Conservation (phyloP, 257 asterid species). For the Capsicum rhomboideum region DNA sequence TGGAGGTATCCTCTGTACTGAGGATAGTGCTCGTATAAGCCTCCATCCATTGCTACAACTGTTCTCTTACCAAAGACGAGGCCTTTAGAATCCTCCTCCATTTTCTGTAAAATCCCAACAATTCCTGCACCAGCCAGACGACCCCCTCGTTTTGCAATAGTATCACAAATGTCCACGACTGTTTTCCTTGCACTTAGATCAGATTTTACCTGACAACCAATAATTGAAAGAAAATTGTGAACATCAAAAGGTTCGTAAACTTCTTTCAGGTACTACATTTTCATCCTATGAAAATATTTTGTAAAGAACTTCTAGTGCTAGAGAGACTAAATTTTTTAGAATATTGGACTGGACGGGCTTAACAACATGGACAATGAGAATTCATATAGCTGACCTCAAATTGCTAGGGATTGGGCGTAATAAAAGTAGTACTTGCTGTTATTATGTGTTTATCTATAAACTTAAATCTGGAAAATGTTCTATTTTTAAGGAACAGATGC, state of each 20-base stretch:
- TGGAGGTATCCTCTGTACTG: conserved; percentile 55
- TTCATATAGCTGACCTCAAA: background rate
- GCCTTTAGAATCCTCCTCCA: conserved; percentile 59
- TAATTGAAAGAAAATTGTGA: background rate
- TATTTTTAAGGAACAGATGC: background rate
- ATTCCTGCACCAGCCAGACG: conserved; percentile 80
- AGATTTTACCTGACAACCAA: conserved; percentile 28
- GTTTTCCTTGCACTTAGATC: conserved; percentile 32
- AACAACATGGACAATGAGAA: background rate
- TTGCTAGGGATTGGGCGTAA: background rate
- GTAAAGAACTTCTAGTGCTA: background rate
- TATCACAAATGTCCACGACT: conserved; percentile 44
- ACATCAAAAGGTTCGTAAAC: background rate
- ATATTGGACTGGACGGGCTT: background rate
- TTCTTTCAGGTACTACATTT: background rate
- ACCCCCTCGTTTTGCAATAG: conserved; percentile 65
- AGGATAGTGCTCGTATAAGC: conserved; percentile 67
- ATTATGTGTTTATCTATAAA: background rate
- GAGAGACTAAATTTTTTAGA: background rate
- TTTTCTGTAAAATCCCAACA: conserved; percentile 66
- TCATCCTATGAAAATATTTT: background rate
- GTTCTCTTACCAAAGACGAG: conserved; percentile 53
- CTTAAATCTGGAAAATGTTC: background rate
- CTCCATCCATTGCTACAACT: conserved; percentile 89
- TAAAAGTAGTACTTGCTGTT: background rate